phyloP scores from a whole-genome alignment of 805 yeast genomes.

The Barnettozyma vustinii region DNA sequence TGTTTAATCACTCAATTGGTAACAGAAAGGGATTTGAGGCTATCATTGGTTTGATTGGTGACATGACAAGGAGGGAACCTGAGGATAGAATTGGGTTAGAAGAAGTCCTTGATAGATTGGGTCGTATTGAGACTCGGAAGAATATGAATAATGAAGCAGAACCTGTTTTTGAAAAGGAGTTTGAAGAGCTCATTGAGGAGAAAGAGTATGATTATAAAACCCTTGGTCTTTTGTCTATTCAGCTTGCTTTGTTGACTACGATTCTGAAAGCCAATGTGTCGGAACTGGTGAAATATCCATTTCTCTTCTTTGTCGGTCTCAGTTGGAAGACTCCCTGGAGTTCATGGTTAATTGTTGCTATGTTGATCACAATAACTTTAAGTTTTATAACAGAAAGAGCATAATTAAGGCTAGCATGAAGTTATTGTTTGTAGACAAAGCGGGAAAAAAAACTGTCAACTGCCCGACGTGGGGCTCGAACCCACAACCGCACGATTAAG shows the following conservation, averaged over 20 bases:
- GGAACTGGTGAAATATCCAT: neutral
- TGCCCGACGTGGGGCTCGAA: conserved; percentile 4
- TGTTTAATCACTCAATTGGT: conserved; percentile 10
- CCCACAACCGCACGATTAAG: conserved; percentile 4
- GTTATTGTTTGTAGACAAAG: too few relatives aligned
- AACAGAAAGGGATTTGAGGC: conserved; percentile 13
- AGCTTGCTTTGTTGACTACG: neutral
- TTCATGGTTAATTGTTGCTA: neutral
- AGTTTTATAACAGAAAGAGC: neutral
- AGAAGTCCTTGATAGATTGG: conserved; percentile 31
- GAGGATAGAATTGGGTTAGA: conserved; percentile 38
- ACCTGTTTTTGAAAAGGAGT: neutral
- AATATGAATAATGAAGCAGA: neutral
- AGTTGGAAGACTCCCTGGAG: conserved; percentile 1
- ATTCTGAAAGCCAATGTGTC: neutral
- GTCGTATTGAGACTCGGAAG: conserved; percentile 7
- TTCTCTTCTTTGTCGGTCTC: conserved; percentile 1
- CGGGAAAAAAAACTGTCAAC: too few relatives aligned
- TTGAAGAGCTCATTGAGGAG: neutral
- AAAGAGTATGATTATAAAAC: neutral
- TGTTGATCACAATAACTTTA: neutral
- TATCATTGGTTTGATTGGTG: conserved; percentile 31
- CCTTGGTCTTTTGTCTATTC: neutral
- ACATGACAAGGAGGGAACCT: conserved; percentile 33
- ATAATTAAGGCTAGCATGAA: too few relatives aligned